Conservation (phyloP, 2,329 filamentous ascomycete genomes). For the Diaporthe citriasiana region DNA sequence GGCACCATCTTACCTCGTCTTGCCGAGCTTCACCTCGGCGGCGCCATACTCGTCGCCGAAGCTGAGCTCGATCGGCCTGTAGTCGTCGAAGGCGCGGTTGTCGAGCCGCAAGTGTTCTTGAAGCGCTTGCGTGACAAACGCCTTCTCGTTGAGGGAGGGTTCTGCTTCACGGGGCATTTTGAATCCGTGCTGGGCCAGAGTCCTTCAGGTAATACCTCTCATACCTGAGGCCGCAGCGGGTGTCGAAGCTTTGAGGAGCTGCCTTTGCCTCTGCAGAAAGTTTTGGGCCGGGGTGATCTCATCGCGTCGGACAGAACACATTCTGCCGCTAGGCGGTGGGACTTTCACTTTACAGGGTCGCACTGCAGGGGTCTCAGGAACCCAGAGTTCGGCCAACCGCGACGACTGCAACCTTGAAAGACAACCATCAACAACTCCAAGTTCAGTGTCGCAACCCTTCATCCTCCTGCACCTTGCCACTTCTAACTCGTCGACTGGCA, state of each 20-base stretch:
- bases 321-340: constrained; percentile 40
- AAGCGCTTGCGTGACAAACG: constrained; percentile 87
- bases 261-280: constrained; percentile 23
- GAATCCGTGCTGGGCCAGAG: constrained; percentile 38
- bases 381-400: constrained; percentile 35
- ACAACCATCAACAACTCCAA: constrained; percentile 16
- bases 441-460: not conserved
- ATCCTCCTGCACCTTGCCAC: not conserved
- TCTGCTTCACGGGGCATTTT: constrained; percentile 92
- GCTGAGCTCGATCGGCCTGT: constrained; percentile 80
- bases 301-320: constrained; percentile 13
- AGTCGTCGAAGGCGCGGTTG: constrained; percentile 84
- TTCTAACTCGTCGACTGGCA: constrained; percentile 31
- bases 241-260: constrained; percentile 23
- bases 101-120: constrained; percentile 86
- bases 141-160: constrained; percentile 88
- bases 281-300: constrained; percentile 39
- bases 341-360: constrained; percentile 37
- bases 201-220: constrained; percentile 46
- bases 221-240: constrained; percentile 30
- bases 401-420: constrained; percentile 30
- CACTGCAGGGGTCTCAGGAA: constrained; percentile 21
- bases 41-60: constrained; percentile 95
- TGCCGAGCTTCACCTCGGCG: constrained; percentile 88
- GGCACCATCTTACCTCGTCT: constrained; percentile 78